phyloP scores from a whole-genome alignment of 1,284 basidiomycete genomes.

The Apiotrichum porosum region DNA sequence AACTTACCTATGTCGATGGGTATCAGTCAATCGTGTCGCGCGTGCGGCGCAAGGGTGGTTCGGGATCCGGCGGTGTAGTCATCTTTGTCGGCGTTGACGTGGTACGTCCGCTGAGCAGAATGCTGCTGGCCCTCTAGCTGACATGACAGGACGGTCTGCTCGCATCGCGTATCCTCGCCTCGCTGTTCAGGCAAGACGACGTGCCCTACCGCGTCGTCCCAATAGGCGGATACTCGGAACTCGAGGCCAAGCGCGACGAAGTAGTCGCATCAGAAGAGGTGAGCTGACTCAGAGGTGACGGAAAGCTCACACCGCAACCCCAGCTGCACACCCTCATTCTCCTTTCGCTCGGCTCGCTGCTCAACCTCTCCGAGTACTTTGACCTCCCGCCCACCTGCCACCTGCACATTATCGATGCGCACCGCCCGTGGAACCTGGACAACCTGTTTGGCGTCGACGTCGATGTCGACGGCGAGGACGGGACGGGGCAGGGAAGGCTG shows the following conservation, averaged over 20 bases:
- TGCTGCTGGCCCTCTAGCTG: background rate
- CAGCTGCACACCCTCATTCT: conserved; percentile 88
- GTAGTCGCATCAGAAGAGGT: conserved; percentile 49
- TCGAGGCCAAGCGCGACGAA: conserved; percentile 64
- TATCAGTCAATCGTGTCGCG: conserved; percentile 75
- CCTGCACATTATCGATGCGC: conserved; percentile 91
- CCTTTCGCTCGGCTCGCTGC: conserved; percentile 84
- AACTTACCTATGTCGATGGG: conserved; percentile 63
- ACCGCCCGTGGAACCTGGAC: conserved; percentile 82
- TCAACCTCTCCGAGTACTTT: conserved; percentile 66
- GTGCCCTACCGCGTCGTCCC: conserved; percentile 86
- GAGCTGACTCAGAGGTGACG: background rate
- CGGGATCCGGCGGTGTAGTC: conserved; percentile 41
- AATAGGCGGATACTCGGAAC: conserved; percentile 76
- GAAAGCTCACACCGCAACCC: conserved; percentile 3
- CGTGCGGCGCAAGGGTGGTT: conserved; percentile 31
- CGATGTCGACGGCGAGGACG: conserved; percentile 35
- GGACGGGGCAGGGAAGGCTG: conserved; percentile 58
- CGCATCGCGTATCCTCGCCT: conserved; percentile 67
- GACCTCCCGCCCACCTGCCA: conserved; percentile 51
- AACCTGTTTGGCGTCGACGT: conserved; percentile 70
- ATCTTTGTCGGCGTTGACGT: conserved; percentile 45
- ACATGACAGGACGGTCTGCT: conserved; percentile 39
- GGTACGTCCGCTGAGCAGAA: conserved; percentile 24
- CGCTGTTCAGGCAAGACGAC: conserved; percentile 87